phyloP scores from a whole-genome alignment of 306 rosid genomes.

The Clitoria ternatea region DNA sequence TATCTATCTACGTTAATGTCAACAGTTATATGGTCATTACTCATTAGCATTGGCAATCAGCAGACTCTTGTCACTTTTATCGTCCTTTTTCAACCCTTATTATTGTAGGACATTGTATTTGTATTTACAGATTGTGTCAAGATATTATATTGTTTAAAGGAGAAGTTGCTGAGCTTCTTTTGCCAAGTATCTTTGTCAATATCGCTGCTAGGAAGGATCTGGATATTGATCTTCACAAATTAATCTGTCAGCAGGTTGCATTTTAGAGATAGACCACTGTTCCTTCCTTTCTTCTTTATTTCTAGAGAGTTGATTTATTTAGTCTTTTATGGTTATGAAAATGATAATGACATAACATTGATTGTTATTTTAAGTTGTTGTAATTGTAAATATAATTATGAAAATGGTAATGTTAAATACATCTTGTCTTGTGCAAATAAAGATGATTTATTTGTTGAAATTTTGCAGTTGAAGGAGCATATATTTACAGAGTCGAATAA shows the following conservation, averaged over 20 bases:
- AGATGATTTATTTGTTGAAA: conserved; percentile 21
- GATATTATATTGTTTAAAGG: conserved; percentile 72
- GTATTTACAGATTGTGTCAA: conserved; percentile 74
- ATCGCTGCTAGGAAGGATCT: conserved; percentile 71
- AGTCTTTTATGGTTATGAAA: not conserved
- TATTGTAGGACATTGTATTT: conserved; percentile 12
- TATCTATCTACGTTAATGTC: not conserved
- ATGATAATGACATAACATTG: not conserved
- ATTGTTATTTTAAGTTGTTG: not conserved
- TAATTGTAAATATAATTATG: too few species aligned
- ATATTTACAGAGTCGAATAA: conserved; percentile 68
- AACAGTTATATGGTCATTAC: not conserved
- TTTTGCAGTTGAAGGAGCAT: conserved; percentile 76
- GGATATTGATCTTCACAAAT: conserved; percentile 57
- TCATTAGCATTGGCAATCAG: conserved; percentile 1
- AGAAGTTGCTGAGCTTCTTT: conserved; percentile 84
- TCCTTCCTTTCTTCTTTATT: not conserved
- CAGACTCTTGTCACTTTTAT: not conserved
- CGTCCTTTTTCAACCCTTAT: conserved; percentile 16
- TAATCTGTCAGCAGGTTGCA: conserved; percentile 67
- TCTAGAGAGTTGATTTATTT: not conserved
- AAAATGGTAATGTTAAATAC: not conserved
- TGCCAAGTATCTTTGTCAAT: conserved; percentile 73
- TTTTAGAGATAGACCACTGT: not conserved
- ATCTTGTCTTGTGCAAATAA: not conserved